Evolutionary conservation across 192 early-diverging fungal genomes (phyloP), one percentile per base, ranked within the genome.

Genomic region (Funneliformis geosporum): DNA sequence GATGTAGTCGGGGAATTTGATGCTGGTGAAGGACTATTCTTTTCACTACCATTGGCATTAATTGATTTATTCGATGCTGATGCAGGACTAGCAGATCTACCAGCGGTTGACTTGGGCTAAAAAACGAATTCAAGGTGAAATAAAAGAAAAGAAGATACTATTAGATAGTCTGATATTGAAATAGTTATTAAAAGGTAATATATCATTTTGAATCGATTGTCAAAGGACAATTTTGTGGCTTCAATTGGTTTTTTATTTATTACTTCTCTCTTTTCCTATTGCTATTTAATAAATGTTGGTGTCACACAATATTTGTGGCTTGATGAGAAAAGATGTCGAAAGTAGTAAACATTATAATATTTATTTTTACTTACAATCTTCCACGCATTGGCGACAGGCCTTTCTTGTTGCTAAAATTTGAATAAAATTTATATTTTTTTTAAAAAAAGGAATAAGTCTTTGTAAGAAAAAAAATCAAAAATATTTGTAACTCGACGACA

Each of bases 1-100:
- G 75, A 78, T 21, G 81, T 76, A 25, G 75, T 76, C 21, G 75
- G 75, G 5, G 75, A 76, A 64, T 76, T 76, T 38, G 75, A 65
- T 25, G 75, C 59, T 5, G 75, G 75, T 44, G 75, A 76, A 21
- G 75, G 60, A 65, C 75, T 76, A 43, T 76, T 76, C 59, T 76
- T 76, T 38, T 39, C 75, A 42, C 75, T 76, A 65, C 60, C 61
- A 42, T 76, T 76, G 38, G 21, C 75, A 60, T 75, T 75, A 47
- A 14, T 28, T 23, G 75, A 64, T 62, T 44, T 76, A 46, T 76
- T 60, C 27, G 73, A 55, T 50, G 21, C 73, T 60, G 73, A 74
- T 64, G 60, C 60, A 16, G 75, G 75, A n/a, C 75, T 76, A 50
- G 43, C 60, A 44, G 75, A 61, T 76, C 75, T 76, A 65, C 9